Conservation (phyloP, 495 filamentous ascomycete genomes). For the Sordaria brevicollis region DNA sequence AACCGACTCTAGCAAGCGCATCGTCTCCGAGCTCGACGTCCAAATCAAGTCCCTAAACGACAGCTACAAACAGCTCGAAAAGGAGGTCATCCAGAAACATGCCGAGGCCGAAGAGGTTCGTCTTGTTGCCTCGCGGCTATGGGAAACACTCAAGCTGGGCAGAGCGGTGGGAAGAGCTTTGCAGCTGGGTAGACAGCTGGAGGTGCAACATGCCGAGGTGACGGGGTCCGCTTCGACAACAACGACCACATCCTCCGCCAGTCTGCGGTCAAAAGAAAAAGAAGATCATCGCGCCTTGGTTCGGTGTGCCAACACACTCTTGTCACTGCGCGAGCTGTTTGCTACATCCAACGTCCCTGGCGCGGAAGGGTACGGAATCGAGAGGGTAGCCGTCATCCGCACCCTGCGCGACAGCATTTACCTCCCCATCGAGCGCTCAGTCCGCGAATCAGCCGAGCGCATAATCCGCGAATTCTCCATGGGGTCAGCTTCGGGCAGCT, state of each 20-base stretch:
- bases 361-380: conserved; percentile 68
- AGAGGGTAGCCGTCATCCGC: conserved; percentile 56
- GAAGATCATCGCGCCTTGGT: conserved; percentile 73
- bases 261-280: conserved; percentile 23
- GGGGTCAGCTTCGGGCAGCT: conserved; percentile 43
- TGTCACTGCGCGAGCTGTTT: conserved; percentile 64
- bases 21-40: conserved; percentile 61
- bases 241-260: conserved; percentile 9
- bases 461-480: conserved; percentile 76
- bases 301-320: conserved; percentile 63
- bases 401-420: conserved; percentile 58
- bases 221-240: conserved; percentile 16
- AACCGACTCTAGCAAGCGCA: conserved; percentile 52
- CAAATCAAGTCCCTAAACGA: conserved; percentile 72
- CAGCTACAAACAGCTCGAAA: conserved; percentile 71
- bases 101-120: conserved; percentile 70
- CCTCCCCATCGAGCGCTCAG: conserved; percentile 55
- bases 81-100: conserved; percentile 73
- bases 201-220: conserved; percentile 59
- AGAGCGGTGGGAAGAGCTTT: conserved; percentile 67
- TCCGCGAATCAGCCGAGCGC: conserved; percentile 65
- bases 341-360: conserved; percentile 46
- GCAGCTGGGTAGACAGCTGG: conserved; percentile 73
- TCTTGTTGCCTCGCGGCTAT: conserved; percentile 59
- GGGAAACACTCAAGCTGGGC: conserved; percentile 67